Base-by-base conservation (phyloP, 768 basidiomycete species). In the Mycena polygramma region DNA sequence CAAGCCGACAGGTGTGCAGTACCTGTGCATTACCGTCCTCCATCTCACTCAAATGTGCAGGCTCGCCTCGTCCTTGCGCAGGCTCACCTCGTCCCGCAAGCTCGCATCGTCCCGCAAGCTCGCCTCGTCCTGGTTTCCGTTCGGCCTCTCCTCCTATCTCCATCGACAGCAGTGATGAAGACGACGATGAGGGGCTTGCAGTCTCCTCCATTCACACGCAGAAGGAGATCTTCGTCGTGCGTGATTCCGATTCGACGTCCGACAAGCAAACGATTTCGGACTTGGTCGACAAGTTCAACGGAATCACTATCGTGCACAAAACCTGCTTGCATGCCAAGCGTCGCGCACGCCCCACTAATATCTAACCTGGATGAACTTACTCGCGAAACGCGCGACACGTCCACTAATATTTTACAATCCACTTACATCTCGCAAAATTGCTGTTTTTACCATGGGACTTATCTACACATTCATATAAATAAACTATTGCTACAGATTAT, bases 1-100 rank as follows among this genome's bases (percentile, higher is more conserved):
- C 26, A 84, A 79, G 63, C 76, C 84, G 36, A 84, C 83, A 82
- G 89, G 90, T 88, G 75, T 57, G 67, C 52, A 22, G 30, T 37
- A 48, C 60, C 10, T 22, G 8, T 20, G 13, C 67, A 35, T 41
- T 58, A 45, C 0, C 22, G 30, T 14, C 52, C 57, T 4, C 45
- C 37, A 36, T 39, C 51, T 43, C 17, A 57, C 24, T 22, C 24
- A 58, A 35, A 22, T 60, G 60, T 55, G 13, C 63, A 84, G 84
- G 81, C 66, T 85, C 85, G 2, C 84, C 84, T 41, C 68, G 51
- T 30, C 30, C 30, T 30, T 30, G 6, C 30, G 30, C 30, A 30
- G 30, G 30, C 30, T 30, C 30, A 6, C 30, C 30, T 30, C 30
- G 30, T 30, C 30, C 30, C 30, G 30, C 30, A 30, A 30, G 30